Evolutionary conservation across 345 rosid genomes (phyloP), one percentile per base, ranked within the genome.

Genomic region (Gossypium mustelinum): DNA sequence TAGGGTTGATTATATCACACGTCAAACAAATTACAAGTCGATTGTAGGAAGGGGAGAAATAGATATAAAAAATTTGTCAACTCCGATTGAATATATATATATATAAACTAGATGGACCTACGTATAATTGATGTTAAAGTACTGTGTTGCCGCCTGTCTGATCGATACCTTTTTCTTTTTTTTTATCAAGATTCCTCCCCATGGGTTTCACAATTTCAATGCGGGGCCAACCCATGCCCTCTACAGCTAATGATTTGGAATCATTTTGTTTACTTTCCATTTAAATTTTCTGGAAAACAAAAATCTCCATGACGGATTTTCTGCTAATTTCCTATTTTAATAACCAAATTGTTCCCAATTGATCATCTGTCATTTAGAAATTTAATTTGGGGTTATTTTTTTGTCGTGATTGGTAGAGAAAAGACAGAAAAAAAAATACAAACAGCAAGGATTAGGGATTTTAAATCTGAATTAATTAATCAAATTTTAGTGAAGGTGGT

Each of bases 111-210:
- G 4, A 9, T 34, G 65, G 67, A 16, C 67, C 67, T 17, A 16
- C 68, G 57, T 20, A 48, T 54, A 66, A 70, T 76, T 60, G 68
- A 73, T 64, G 72, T 76, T 58, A 45, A 48, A 76, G 62, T 75
- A 52, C 59, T n/a, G 73, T 81, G 61, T 60, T 77, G 80, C 73
- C 59, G 69, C 58, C 64, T 75, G 51, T 57, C 58, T 72, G 55
- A 70, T 74, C 58, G 24, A 50, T 25, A 18, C 48, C 39, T 6
- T 0, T 54, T 67, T 59, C 24, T 8, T 57, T 10, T 76, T 75
- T 75, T 75, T 60, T n/a, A 8, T 29, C 64, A 72, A 82, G 85
- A 82, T 80, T 80, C 85, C 84, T 11, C 22, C 44, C 54, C 16
- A 60, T 9, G 34, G 39, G 45, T 63, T 76, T 50, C 71, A 29